These are phyloP conservation scores for Phytophthora pini DNA, from an alignment of 352 stramenopile genomes.

Conservation along the genomic window DNA sequence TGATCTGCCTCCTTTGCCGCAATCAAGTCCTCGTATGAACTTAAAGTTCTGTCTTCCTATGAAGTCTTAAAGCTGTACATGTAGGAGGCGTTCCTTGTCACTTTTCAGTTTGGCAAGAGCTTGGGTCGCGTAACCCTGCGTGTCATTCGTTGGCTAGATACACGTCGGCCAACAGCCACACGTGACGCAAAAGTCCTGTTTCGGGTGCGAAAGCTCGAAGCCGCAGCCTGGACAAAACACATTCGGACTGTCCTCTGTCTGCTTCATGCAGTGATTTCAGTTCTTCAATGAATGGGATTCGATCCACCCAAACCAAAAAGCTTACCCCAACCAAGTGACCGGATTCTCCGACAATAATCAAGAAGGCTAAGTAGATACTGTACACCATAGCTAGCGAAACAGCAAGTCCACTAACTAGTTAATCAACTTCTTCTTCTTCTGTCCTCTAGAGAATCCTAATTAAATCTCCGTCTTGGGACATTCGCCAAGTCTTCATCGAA, in stretches of 20 bases:
- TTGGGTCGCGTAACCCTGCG: conserved; percentile 52
- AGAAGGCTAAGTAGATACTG: too few species aligned
- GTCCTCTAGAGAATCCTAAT: conserved; percentile 32
- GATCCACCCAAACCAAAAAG: too few species aligned
- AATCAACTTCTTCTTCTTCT: not conserved
- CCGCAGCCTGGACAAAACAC: conserved; percentile 57
- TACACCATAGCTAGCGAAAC: too few species aligned
- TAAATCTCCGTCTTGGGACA: conserved; percentile 45
- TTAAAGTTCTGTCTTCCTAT: too few species aligned
- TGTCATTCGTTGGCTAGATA: conserved; percentile 60
- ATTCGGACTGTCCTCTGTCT: conserved; percentile 39
- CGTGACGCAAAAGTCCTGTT: conserved; percentile 64
- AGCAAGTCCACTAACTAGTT: too few species aligned
- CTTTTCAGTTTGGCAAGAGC: conserved; percentile 48
- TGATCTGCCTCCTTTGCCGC: too few species aligned
- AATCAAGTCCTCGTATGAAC: too few species aligned
- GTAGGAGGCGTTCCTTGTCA: conserved; percentile 33
- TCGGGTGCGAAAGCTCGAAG: conserved; percentile 51
- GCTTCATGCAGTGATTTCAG: conserved; percentile 19
- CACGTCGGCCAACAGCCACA: conserved; percentile 74
- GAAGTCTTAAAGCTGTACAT: conserved; percentile 1
- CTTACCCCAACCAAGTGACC: too few species aligned
- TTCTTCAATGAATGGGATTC: too few species aligned
- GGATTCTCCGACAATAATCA: too few species aligned
- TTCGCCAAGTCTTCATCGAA: conserved; percentile 54